phyloP scores from a whole-genome alignment of 78 protist genomes.

The Emiliania huxleyi region DNA sequence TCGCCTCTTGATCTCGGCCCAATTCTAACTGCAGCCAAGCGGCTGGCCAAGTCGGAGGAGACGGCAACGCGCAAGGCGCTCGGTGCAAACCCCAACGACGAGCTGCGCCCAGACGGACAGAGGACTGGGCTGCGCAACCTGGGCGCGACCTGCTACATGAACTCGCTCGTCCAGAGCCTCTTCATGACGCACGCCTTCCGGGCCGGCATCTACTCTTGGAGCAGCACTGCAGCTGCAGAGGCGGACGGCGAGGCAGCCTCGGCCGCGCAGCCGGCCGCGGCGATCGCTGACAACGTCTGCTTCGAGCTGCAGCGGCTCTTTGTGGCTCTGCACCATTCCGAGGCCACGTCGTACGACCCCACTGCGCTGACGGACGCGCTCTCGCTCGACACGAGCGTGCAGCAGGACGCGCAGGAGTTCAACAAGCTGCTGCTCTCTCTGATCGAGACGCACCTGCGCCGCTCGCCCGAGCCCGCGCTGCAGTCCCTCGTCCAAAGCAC shows the following conservation, averaged over 20 bases:
- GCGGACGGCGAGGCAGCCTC: not conserved
- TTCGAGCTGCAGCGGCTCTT: not conserved
- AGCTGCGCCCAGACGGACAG: not conserved
- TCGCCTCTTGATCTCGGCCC: too few relatives aligned
- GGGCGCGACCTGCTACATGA: slow-evolving; percentile 89
- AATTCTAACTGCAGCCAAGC: too few relatives aligned
- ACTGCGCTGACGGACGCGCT: not conserved
- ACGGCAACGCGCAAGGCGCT: too few relatives aligned
- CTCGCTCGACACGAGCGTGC: not conserved
- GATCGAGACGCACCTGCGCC: not conserved
- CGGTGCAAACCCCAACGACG: not conserved
- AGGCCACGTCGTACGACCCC: not conserved
- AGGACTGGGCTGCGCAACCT: slow-evolving; percentile 76
- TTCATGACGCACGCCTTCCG: slow-evolving; percentile 64
- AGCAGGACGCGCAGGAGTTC: slow-evolving; percentile 9
- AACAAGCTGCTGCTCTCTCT: not conserved
- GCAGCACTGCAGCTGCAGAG: too few relatives aligned
- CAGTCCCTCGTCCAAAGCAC: not conserved
- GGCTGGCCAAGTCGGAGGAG: too few relatives aligned
- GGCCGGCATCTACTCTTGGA: not conserved
- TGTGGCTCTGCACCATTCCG: not conserved
- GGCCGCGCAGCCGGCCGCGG: not conserved
- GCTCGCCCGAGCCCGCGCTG: too few relatives aligned
- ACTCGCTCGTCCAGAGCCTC: slow-evolving; percentile 76
- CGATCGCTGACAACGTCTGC: not conserved